Percentiles rank a stretch among this genome's conserved stretches.
Conservation (phyloP, 257 asterid species). For the Solanum phureja region DNA sequence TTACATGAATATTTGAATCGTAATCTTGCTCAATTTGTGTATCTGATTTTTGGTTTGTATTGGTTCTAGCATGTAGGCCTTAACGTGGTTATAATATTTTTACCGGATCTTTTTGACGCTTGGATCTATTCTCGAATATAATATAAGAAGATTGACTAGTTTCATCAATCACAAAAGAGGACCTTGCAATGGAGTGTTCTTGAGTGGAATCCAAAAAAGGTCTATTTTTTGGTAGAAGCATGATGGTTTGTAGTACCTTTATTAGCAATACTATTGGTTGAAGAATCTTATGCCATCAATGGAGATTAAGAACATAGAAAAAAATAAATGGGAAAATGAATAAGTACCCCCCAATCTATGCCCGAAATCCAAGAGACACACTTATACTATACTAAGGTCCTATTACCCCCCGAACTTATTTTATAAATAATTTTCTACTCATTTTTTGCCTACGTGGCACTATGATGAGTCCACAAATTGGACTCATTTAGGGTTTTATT, state of each 20-base stretch:
- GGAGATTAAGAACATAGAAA: neutral
- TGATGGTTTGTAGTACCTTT: neutral
- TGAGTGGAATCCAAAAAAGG: neutral
- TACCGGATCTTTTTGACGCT: no score
- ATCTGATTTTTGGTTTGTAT: neutral
- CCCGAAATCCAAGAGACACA: no score
- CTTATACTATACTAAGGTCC: no score
- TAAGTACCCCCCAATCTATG: no score
- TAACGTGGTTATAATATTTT: neutral
- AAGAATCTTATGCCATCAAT: neutral
- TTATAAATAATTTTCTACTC: no score
- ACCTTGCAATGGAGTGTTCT: neutral
- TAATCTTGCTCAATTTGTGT: neutral
- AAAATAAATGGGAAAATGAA: no score
- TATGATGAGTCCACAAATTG: no score
- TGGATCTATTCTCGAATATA: neutral
- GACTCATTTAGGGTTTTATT: no score
- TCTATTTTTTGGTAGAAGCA: neutral
- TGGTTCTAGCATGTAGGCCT: neutral
- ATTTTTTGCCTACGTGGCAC: no score
- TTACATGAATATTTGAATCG: neutral
- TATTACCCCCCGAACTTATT: no score
- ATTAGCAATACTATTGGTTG: no score
- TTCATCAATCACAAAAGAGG: neutral
- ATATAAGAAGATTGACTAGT: neutral